Conservation (phyloP, 2,329 filamentous ascomycete genomes). For the Emergomyces pasteurianus region DNA sequence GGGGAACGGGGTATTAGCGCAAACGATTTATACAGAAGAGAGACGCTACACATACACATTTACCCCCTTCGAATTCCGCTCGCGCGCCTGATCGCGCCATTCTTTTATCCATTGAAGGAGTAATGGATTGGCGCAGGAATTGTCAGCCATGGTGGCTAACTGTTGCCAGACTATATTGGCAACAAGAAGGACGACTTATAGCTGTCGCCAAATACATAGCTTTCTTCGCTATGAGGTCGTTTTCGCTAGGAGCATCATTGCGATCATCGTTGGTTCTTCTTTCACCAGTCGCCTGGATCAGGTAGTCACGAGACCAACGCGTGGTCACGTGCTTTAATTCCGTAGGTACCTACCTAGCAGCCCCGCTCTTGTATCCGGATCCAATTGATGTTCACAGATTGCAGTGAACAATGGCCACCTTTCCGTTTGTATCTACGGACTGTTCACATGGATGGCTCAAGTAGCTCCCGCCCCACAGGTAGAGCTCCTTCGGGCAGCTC, state of each 20-base stretch:
- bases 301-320: constrained; percentile 2
- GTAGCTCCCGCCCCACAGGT: too few species aligned
- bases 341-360: too few species aligned
- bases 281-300: neutral
- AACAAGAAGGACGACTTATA: neutral
- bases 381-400: too few species aligned
- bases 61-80: constrained; percentile 57
- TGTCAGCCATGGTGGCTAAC: constrained; percentile 12
- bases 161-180: neutral
- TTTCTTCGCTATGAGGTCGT: neutral
- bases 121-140: constrained; percentile 54
- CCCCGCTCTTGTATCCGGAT: too few species aligned
- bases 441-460: neutral
- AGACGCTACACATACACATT: constrained; percentile 31
- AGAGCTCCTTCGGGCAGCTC: too few species aligned
- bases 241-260: neutral
- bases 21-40: neutral
- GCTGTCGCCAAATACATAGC: neutral
- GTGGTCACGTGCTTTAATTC: constrained; percentile 4
- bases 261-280: neutral
- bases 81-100: constrained; percentile 58
- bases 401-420: too few species aligned
- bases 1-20: neutral
- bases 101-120: constrained; percentile 64
- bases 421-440: too few species aligned